phyloP scores from a whole-genome alignment of 495 filamentous ascomycete genomes.

The Apiosordaria backusii region DNA sequence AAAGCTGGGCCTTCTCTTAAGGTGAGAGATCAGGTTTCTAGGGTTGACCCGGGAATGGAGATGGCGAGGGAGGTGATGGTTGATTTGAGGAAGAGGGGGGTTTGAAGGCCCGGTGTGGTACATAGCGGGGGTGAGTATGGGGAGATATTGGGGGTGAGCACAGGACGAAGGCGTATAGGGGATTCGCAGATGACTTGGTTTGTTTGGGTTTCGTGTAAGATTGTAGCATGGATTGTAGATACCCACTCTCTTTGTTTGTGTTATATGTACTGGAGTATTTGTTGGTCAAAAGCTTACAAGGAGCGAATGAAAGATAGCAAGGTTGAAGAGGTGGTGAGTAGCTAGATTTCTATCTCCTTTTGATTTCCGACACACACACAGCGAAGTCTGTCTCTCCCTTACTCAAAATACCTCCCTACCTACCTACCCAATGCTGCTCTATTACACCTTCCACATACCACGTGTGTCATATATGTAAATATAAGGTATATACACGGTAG shows the following conservation, averaged over 20 bases:
- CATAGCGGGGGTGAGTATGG: neutral
- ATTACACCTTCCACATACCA: no score
- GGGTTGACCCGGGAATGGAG: neutral
- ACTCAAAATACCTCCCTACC: no score
- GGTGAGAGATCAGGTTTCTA: constrained; percentile 17
- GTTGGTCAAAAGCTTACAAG: no score
- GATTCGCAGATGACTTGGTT: neutral
- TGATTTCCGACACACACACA: no score
- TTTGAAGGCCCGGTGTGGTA: neutral
- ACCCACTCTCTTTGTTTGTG: neutral
- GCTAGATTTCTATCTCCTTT: no score
- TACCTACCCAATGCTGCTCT: no score
- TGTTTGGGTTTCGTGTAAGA: neutral
- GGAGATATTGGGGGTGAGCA: neutral
- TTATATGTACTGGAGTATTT: no score
- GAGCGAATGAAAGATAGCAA: no score
- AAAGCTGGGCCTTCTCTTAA: constrained; percentile 43
- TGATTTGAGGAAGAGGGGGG: constrained; percentile 6
- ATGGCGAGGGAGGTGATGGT: neutral
- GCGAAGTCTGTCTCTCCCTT: no score
- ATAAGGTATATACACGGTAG: no score
- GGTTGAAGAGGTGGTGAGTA: no score
- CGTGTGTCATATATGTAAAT: no score
- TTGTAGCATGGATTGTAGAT: neutral
- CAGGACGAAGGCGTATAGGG: neutral